Percentiles rank a stretch among this genome's conserved stretches.
Evolutionary conservation across 2,329 filamentous ascomycete genomes (phyloP).

Genomic region (Didymella sp.): DNA sequence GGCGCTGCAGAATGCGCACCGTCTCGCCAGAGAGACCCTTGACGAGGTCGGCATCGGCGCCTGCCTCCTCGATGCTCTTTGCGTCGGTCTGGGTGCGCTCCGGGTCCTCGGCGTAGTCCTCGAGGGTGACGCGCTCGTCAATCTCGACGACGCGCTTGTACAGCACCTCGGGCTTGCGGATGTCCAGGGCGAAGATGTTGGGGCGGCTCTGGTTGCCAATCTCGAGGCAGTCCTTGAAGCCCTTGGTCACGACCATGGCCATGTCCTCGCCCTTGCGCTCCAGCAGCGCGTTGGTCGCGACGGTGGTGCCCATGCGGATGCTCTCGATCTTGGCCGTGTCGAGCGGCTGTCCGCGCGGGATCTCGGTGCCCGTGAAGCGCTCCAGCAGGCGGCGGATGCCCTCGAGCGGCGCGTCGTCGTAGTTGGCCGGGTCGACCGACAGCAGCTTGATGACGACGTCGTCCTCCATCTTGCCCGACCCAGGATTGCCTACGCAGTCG

Average conservation of each 20-base stretch:
- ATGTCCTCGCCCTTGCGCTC: conserved; percentile 91
- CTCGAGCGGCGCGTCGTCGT: conserved; percentile 88
- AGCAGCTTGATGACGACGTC: conserved; percentile 87
- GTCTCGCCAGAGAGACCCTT: conserved; percentile 76
- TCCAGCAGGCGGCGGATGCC: conserved; percentile 87
- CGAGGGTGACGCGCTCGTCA: conserved; percentile 86
- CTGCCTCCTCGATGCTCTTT: conserved; percentile 57
- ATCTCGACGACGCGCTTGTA: conserved; percentile 89
- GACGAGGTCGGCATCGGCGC: conserved; percentile 64
- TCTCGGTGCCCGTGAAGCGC: conserved; percentile 75
- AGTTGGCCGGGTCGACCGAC: conserved; percentile 89
- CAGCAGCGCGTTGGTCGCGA: conserved; percentile 89
- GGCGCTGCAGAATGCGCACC: conserved; percentile 71
- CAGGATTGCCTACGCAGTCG: conserved; percentile 85
- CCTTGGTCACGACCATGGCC: conserved; percentile 84
- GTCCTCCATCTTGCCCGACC: conserved; percentile 70
- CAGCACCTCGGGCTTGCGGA: conserved; percentile 83
- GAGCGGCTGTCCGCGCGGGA: conserved; percentile 78
- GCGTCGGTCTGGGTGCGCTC: conserved; percentile 65
- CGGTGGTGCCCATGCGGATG: conserved; percentile 95
- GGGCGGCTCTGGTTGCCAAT: conserved; percentile 93
- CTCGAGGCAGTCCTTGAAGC: conserved; percentile 84
- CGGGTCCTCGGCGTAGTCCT: conserved; percentile 91
- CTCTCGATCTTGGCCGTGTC: conserved; percentile 86
- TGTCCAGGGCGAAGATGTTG: conserved; percentile 89